These are phyloP conservation scores for Paraphoma sp. DNA, from an alignment of 2,329 filamentous ascomycete species.

Conservation along the genomic window DNA sequence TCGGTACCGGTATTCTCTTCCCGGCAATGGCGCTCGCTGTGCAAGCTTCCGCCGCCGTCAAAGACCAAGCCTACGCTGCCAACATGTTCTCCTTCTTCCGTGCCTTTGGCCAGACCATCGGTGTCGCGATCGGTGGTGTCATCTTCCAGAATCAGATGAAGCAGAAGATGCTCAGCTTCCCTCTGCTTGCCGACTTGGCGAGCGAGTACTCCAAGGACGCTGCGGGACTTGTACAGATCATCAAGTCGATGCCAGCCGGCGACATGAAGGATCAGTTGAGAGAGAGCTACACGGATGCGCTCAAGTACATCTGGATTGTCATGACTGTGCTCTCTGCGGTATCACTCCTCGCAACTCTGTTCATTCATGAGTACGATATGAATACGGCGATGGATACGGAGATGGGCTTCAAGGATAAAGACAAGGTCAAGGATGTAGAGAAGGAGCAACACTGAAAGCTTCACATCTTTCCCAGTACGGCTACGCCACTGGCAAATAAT, in stretches of 20 bases:
- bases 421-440: constrained; percentile 33
- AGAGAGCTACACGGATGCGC: constrained; percentile 60
- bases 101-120: constrained; percentile 69
- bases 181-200: constrained; percentile 57
- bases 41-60: constrained; percentile 65
- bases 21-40: constrained; percentile 68
- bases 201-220: constrained; percentile 63
- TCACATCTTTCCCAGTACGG: background rate
- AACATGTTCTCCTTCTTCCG: constrained; percentile 73
- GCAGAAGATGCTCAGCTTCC: constrained; percentile 56
- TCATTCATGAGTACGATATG: constrained; percentile 58
- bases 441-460: constrained; percentile 13
- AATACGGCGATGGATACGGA: constrained; percentile 56
- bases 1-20: constrained; percentile 71
- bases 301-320: constrained; percentile 64
- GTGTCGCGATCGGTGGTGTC: constrained; percentile 71
- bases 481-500: background rate
- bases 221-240: constrained; percentile 64
- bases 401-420: constrained; percentile 55
- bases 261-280: constrained; percentile 52
- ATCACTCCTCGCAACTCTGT: constrained; percentile 59
- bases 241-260: constrained; percentile 60
- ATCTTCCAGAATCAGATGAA: constrained; percentile 73
- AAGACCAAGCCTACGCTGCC: constrained; percentile 66
- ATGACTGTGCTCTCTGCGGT: constrained; percentile 61